phyloP scores from a whole-genome alignment of 1,284 basidiomycete species.

The Coniferiporia sulphurascens region DNA sequence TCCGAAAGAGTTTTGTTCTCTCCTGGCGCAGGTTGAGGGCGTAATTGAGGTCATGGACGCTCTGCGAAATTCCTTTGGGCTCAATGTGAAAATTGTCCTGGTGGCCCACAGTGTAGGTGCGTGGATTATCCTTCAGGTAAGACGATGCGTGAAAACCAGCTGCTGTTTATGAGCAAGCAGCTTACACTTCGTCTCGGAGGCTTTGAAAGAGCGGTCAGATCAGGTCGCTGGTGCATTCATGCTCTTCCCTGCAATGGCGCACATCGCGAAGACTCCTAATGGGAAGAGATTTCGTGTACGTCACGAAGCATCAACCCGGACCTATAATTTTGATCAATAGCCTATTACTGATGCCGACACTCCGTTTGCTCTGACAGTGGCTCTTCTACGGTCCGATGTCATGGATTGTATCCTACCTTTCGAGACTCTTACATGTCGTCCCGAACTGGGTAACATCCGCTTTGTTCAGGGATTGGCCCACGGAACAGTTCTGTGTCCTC shows the following conservation, averaged over 20 bases:
- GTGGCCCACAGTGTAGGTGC: slow-evolving; percentile 58
- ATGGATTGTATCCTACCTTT: slow-evolving; percentile 35
- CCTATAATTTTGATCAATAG: background rate
- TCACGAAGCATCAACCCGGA: background rate
- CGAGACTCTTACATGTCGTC: slow-evolving; percentile 31
- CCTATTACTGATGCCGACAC: slow-evolving; percentile 28
- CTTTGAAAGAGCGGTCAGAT: slow-evolving; percentile 42
- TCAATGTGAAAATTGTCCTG: slow-evolving; percentile 37
- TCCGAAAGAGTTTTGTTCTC: slow-evolving; percentile 17
- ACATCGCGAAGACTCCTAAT: slow-evolving; percentile 53
- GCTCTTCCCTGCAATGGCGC: slow-evolving; percentile 53
- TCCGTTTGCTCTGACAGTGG: slow-evolving; percentile 31
- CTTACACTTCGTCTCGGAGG: slow-evolving; percentile 28
- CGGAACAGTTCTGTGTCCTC: slow-evolving; percentile 42
- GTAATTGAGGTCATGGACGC: slow-evolving; percentile 47
- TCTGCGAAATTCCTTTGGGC: slow-evolving; percentile 32
- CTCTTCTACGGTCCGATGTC: slow-evolving; percentile 44
- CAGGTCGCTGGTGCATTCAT: slow-evolving; percentile 39
- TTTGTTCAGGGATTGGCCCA: slow-evolving; percentile 40
- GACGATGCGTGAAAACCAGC: slow-evolving; percentile 9
- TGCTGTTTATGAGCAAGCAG: slow-evolving; percentile 1
- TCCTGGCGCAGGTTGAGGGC: slow-evolving; percentile 44
- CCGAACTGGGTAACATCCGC: slow-evolving; percentile 27
- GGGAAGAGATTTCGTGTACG: slow-evolving; percentile 39
- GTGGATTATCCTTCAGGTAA: slow-evolving; percentile 55